Conservation (phyloP, 2,329 filamentous ascomycete genomes). For the Ophiostoma sp. region DNA sequence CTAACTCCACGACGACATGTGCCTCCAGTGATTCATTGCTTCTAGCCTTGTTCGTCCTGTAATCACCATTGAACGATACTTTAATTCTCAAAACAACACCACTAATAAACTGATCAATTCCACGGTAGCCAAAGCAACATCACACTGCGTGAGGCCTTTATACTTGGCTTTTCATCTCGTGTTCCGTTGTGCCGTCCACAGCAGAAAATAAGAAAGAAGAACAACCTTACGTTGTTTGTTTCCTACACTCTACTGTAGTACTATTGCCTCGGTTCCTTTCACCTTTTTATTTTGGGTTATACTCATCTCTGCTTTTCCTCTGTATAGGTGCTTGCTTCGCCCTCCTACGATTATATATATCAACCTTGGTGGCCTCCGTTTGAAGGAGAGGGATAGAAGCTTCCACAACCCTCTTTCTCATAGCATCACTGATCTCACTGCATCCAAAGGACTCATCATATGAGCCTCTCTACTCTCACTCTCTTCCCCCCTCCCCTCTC, state of each 20-base stretch:
- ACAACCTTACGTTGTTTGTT: neutral
- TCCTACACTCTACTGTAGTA: neutral
- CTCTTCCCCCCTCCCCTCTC: neutral
- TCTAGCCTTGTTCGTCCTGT: too few species aligned
- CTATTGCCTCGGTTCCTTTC: too few species aligned
- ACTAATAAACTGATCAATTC: too few species aligned
- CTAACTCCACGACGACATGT: too few species aligned
- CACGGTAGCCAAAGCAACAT: neutral
- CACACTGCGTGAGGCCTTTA: neutral
- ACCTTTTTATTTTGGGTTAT: too few species aligned
- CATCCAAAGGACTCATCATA: neutral
- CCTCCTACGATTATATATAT: neutral
- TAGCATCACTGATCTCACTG: slow-evolving; percentile 1
- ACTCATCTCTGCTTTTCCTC: too few species aligned
- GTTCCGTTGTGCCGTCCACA: neutral
- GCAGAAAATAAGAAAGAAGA: neutral
- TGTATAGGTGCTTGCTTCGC: too few species aligned
- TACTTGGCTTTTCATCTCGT: neutral
- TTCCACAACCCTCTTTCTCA: neutral
- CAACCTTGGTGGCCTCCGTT: neutral
- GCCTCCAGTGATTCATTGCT: too few species aligned
- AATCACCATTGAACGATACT: too few species aligned
- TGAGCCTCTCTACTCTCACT: neutral
- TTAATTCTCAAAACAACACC: neutral
- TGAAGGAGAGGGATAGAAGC: neutral